These are phyloP conservation scores for Candida silvicultrix DNA, from an alignment of 805 yeast species.

Conservation along the genomic window DNA sequence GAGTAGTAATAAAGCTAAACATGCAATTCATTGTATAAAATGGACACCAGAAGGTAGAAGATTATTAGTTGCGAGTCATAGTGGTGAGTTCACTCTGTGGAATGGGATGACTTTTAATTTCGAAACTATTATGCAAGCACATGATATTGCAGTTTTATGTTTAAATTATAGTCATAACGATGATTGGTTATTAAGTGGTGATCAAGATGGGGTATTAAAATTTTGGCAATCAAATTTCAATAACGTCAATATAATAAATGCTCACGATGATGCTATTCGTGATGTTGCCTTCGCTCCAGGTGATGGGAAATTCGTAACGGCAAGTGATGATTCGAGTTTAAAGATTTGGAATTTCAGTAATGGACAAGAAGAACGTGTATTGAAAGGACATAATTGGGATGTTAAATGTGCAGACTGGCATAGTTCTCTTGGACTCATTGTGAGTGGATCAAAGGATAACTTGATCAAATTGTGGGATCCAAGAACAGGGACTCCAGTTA, in stretches of 20 bases:
- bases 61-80: slow-evolving; percentile 79
- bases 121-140: slow-evolving; percentile 98
- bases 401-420: slow-evolving; percentile 98
- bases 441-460: slow-evolving; percentile 93
- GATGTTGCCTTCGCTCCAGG: slow-evolving; percentile 87
- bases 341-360: slow-evolving; percentile 94
- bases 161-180: slow-evolving; percentile 81
- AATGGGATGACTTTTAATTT: slow-evolving; percentile 92
- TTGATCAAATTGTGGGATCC: slow-evolving; percentile 96
- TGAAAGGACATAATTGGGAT: slow-evolving; percentile 98
- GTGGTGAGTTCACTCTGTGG: slow-evolving; percentile 97
- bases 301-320: slow-evolving; percentile 87
- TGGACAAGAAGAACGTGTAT: slow-evolving; percentile 71
- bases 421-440: slow-evolving; percentile 77
- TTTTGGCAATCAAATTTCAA: slow-evolving; percentile 98
- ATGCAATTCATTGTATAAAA: slow-evolving; percentile 80
- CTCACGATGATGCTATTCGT: slow-evolving; percentile 76
- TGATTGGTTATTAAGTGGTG: slow-evolving; percentile 93
- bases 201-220: slow-evolving; percentile 85
- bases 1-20: slow-evolving; percentile 85
- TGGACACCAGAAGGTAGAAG: slow-evolving; percentile 98
- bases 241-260: slow-evolving; percentile 78
- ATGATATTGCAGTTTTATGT: slow-evolving; percentile 81
- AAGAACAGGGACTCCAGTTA: slow-evolving; percentile 61
- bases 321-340: slow-evolving; percentile 85